Conservation (phyloP, 768 basidiomycete species). For the Multifurca ochricompacta region DNA sequence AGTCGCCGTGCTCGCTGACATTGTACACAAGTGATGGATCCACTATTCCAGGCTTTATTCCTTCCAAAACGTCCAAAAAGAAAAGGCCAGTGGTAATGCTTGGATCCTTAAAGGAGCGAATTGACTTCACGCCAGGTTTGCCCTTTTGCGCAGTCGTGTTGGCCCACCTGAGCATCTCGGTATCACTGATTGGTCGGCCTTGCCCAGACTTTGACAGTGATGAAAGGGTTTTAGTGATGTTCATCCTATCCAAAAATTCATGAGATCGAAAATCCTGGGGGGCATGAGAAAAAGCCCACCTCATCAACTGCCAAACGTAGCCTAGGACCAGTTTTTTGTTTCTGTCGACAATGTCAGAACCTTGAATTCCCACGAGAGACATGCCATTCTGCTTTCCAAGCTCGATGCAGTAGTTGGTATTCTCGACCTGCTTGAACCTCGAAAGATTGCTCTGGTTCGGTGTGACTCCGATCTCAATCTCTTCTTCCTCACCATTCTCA, state of each 20-base stretch:
- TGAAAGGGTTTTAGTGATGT: slow-evolving; percentile 84
- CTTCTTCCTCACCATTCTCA: slow-evolving; percentile 55
- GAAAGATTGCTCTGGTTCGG: slow-evolving; percentile 82
- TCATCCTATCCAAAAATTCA: slow-evolving; percentile 43
- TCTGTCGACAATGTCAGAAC: slow-evolving; percentile 96
- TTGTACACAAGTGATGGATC: slow-evolving; percentile 73
- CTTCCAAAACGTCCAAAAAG: slow-evolving; percentile 89
- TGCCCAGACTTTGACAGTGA: slow-evolving; percentile 57
- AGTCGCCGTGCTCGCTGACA: slow-evolving; percentile 53
- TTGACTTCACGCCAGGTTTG: slow-evolving; percentile 49
- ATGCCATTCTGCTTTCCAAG: slow-evolving; percentile 88
- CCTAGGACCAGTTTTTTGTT: slow-evolving; percentile 88
- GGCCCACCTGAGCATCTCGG: slow-evolving; percentile 94
- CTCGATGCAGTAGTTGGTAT: slow-evolving; percentile 94
- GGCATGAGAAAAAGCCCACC: slow-evolving; percentile 40
- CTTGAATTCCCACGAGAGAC: slow-evolving; percentile 96
- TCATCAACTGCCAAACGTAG: slow-evolving; percentile 96
- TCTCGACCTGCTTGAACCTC: slow-evolving; percentile 96
- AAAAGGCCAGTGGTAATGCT: slow-evolving; percentile 82
- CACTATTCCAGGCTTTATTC: slow-evolving; percentile 89
- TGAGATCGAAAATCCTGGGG: neutral
- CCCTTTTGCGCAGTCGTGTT: slow-evolving; percentile 77
- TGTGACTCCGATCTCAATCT: slow-evolving; percentile 74
- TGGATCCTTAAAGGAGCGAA: slow-evolving; percentile 94
- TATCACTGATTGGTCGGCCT: slow-evolving; percentile 82